These are phyloP conservation scores for Sutorius australiensis DNA, from an alignment of 768 basidiomycete species.

Conservation along the genomic window DNA sequence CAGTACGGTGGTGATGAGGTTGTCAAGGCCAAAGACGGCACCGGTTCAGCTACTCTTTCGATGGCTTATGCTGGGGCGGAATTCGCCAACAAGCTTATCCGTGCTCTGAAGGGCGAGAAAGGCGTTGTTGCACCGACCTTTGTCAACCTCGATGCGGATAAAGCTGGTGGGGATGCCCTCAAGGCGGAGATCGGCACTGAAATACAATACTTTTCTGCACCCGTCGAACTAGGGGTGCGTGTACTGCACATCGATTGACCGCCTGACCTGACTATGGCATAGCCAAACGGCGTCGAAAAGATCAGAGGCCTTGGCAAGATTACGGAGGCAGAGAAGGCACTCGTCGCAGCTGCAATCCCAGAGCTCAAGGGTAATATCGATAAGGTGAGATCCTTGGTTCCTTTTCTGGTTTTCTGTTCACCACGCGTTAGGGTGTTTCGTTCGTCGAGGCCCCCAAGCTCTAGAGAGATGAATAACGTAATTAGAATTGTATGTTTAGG, in stretches of 20 bases:
- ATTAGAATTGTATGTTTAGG: conserved; percentile 4
- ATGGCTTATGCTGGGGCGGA: conserved; percentile 96
- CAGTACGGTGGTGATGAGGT: conserved; percentile 98
- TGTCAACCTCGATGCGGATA: conserved; percentile 73
- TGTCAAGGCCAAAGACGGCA: conserved; percentile 92
- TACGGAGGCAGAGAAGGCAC: conserved; percentile 65
- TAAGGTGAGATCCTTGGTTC: conserved; percentile 44
- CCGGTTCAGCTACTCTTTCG: conserved; percentile 91
- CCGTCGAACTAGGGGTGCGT: conserved; percentile 81
- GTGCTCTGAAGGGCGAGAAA: conserved; percentile 84
- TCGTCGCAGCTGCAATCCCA: conserved; percentile 76
- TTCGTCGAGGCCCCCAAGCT: conserved; percentile 29
- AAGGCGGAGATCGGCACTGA: conserved; percentile 72
- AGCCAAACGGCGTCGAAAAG: conserved; percentile 79
- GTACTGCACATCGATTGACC: not conserved
- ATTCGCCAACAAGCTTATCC: conserved; percentile 79
- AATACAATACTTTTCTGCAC: conserved; percentile 85
- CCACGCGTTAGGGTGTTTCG: conserved; percentile 18
- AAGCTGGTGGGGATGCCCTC: conserved; percentile 66
- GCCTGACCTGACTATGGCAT: conserved; percentile 4
- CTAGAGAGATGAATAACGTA: conserved; percentile 8
- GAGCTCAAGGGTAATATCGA: conserved; percentile 74
- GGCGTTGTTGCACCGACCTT: conserved; percentile 82
- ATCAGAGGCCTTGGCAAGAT: conserved; percentile 78
- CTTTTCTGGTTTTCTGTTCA: not conserved